These are phyloP conservation scores for Gomphus bonarii DNA, from an alignment of 1,284 basidiomycete genomes.

Conservation along the genomic window DNA sequence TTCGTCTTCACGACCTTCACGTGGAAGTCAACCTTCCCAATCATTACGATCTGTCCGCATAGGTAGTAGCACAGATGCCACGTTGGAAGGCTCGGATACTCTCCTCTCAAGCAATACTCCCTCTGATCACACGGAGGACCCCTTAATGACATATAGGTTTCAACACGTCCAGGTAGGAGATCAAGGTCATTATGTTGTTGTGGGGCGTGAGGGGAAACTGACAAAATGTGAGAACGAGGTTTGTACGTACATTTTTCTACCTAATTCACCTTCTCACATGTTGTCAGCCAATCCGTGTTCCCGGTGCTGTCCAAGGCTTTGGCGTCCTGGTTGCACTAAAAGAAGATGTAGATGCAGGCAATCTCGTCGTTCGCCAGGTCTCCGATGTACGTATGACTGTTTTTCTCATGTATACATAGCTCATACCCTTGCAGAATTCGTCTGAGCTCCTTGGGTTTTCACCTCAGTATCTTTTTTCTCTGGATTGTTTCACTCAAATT, in stretches of 20 bases:
- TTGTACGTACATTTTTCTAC: constrained; percentile 6
- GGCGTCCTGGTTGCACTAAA: constrained; percentile 75
- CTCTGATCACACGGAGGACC: constrained; percentile 11
- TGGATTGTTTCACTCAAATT: constrained; percentile 69
- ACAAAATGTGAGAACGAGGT: constrained; percentile 77
- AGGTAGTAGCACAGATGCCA: neutral
- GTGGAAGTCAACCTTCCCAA: neutral
- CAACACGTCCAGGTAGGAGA: constrained; percentile 58
- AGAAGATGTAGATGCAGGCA: constrained; percentile 48
- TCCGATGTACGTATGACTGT: constrained; percentile 52
- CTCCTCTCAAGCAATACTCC: neutral
- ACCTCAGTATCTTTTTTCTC: constrained; percentile 67
- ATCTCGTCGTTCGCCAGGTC: constrained; percentile 64
- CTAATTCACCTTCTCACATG: neutral
- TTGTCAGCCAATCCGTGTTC: constrained; percentile 67
- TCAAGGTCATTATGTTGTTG: constrained; percentile 58
- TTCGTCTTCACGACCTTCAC: neutral
- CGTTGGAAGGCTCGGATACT: neutral
- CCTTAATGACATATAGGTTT: constrained; percentile 52
- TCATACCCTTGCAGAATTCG: constrained; percentile 37
- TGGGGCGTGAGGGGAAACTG: constrained; percentile 64
- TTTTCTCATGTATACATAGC: neutral
- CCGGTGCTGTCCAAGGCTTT: constrained; percentile 80
- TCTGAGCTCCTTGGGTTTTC: constrained; percentile 64
- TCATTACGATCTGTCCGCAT: neutral